Evolutionary conservation across 768 basidiomycete species (phyloP).

Genomic region (Tulasnella sp.): DNA sequence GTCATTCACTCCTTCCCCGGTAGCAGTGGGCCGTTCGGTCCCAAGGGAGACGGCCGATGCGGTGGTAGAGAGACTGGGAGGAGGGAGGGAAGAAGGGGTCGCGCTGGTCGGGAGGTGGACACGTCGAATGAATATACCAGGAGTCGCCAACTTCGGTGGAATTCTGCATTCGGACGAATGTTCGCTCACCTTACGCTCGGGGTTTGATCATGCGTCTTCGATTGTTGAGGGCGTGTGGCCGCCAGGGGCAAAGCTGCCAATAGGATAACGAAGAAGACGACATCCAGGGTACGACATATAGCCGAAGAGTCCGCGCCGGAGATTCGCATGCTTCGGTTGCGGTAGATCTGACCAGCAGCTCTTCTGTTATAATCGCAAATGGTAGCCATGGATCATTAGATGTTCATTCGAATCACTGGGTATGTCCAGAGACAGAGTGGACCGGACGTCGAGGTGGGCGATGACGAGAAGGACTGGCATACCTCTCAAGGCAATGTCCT

Average conservation of each 20-base stretch:
- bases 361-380: background rate
- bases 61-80: background rate
- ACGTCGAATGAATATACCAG: slow-evolving; percentile 6
- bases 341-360: slow-evolving; percentile 13
- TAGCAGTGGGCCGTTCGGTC: background rate
- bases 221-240: background rate
- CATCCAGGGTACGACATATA: slow-evolving; percentile 9
- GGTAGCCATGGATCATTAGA: background rate
- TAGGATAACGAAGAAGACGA: slow-evolving; percentile 7
- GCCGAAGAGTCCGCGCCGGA: slow-evolving; percentile 7
- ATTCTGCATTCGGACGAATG: slow-evolving; percentile 13
- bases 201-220: slow-evolving; percentile 1
- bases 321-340: slow-evolving; percentile 6
- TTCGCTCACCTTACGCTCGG: background rate
- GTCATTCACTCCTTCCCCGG: slow-evolving; percentile 11
- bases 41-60: background rate
- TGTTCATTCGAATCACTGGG: background rate
- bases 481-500: background rate
- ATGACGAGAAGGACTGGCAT: background rate
- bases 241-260: background rate
- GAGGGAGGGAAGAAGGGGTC: slow-evolving; percentile 8
- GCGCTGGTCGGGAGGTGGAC: background rate
- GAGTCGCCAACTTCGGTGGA: background rate
- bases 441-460: background rate
- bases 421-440: background rate